Evolutionary conservation across 352 stramenopile species (phyloP), one percentile per base, ranked within the genome.

Genomic region (Phytopythium helicoides): DNA sequence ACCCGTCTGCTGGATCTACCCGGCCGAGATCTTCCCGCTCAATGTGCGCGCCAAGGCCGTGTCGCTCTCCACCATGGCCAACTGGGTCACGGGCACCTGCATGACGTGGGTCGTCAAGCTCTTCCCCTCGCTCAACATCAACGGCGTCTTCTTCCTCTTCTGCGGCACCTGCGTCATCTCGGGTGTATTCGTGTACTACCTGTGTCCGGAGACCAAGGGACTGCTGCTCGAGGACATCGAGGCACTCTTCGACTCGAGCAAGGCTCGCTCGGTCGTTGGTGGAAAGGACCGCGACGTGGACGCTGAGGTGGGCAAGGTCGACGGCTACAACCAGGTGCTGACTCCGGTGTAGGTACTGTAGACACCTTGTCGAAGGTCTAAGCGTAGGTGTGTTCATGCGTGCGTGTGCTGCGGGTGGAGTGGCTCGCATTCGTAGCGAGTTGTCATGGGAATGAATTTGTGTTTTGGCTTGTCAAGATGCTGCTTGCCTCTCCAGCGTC

Each of bases 181-280:
- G 25, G 62, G 65, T 5, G 58, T 70, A n/a, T 73, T 83, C 26
- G 72, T 83, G 42, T 76, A 68, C 50, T 68, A 59, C 51, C 41
- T 74, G 28, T 86, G 71, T 28, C 69, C 60, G 4, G 74, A 86
- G 63, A 83, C 74, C 9, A 77, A 65, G 12, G 56, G 64, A 1
- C 56, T 85, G 26, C 26, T 85, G 16, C 52, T 87, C 10, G 76
- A 87, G 54, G 73, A 84, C 38, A 85, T 71, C 22, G 76, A 87
- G 54, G 68, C 57, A 19, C 50, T 87, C 12, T 85, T 87, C 47
- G 28, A 71, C 50, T 58, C 54, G 31, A 74, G 54, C 40, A 56
- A 70, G 25, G 48, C 41, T 10, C 55, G 39, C 39, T 23, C 19
- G 5, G 28, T 9, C 39, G 18, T 12, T 23, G 18, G 26, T 15